Evolutionary conservation across 257 asterid genomes (phyloP).

Genomic region (Solanum boliviense): DNA sequence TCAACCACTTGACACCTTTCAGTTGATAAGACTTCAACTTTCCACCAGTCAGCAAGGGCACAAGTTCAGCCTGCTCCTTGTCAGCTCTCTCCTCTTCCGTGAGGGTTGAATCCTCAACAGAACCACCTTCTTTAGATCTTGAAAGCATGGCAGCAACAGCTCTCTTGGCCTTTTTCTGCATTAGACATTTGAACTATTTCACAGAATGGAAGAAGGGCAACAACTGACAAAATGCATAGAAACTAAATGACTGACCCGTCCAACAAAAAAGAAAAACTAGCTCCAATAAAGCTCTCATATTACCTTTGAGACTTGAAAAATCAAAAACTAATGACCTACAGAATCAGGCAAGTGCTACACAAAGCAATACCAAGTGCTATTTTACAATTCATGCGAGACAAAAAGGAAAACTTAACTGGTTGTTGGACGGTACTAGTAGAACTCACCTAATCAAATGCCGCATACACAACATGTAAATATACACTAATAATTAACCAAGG

Average conservation of each 20-base stretch:
- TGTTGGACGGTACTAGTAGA: neutral
- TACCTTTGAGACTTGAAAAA: neutral
- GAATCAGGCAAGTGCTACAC: neutral
- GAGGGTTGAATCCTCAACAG: constrained; percentile 50
- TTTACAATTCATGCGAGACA: neutral
- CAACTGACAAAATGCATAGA: neutral
- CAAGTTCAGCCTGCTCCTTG: constrained; percentile 84
- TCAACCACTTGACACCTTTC: constrained; percentile 98
- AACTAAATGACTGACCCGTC: neutral
- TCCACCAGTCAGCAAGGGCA: constrained; percentile 93
- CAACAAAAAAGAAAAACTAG: neutral
- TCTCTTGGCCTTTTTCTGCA: constrained; percentile 75
- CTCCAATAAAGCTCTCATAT: neutral
- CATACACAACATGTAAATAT: neutral
- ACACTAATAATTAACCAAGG: neutral
- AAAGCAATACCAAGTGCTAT: neutral
- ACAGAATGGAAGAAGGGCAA: neutral
- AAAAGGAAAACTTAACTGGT: neutral
- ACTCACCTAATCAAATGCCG: neutral
- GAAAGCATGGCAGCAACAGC: constrained; percentile 96
- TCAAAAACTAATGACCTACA: neutral
- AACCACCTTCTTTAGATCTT: constrained; percentile 56
- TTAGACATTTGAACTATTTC: neutral
- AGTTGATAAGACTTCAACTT: constrained; percentile 82
- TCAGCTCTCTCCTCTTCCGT: constrained; percentile 61